Base-by-base conservation (phyloP, 1,139 yeast genomes). In the Zygoascus meyerae region DNA sequence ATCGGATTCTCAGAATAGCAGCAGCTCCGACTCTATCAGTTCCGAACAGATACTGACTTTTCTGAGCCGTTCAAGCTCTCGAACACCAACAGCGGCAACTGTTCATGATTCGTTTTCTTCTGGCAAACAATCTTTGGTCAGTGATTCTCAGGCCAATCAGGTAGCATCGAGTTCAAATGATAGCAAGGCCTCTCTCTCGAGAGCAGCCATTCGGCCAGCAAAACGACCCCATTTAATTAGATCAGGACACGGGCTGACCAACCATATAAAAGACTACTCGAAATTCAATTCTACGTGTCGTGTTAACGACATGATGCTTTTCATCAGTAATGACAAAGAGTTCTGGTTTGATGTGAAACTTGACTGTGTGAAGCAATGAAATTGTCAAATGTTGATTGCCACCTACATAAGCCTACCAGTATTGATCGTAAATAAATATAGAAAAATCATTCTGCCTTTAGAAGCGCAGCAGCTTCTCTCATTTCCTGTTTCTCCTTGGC, bases 331-430 rank as follows among this genome's bases (percentile, higher is more conserved):
- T 6, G 30, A 35, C 18, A 16, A 12, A 3, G 14, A 17, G 16
- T 31, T 26, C 6, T 42, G 45, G 45, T 42, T 35, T 18, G 32
- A n/a, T n/a, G 5, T 42, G 36, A 34, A 30, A 16, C 15, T 40
- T 11, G 43, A 40, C 10, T 40, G 31, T 15, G 21, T 29, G 6
- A 35, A 15, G 16, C 37, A 15, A 34, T 15, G 21, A 34, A 3
- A 34, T 34, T 15, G 12, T 15, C 10, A 28, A 5, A 7, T 21
- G 6, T 21, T 21, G 7, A 7, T 7, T 5, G 26, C 26, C 26
- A 21, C 4, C 7, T 21, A 21, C 4, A 4, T 21, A 21, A 21
- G 7, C 26, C 26, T 21, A 38, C 11, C 29, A 38, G 7, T 38
- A 38, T 36, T n/a, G n/a, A 36, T 36, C 15, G 29, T 38, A 38